Percentiles rank a stretch among this genome's conserved stretches.
Evolutionary conservation across 2,329 filamentous ascomycete species (phyloP).

Genomic region (Hymenoscyphus salicellus): DNA sequence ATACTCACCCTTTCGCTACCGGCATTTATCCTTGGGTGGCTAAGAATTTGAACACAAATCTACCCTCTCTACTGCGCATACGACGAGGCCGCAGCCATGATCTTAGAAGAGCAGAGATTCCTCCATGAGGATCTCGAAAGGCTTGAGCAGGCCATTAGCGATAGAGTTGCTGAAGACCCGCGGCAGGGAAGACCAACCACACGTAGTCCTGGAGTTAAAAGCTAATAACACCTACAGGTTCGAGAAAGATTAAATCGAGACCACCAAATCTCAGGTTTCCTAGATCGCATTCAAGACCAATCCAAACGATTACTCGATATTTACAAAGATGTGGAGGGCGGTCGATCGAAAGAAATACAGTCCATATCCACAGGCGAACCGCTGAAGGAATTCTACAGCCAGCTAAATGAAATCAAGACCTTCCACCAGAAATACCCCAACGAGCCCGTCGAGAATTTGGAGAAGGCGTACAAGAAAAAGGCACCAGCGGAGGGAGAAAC

Average conservation of each 20-base stretch:
- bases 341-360: slow-evolving; percentile 76
- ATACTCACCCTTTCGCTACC: not conserved
- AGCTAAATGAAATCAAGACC: slow-evolving; percentile 74
- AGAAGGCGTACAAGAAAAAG: slow-evolving; percentile 79
- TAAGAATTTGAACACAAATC: not conserved
- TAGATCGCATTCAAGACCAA: slow-evolving; percentile 83
- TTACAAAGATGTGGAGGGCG: slow-evolving; percentile 74
- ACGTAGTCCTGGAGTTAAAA: not conserved
- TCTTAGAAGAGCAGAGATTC: slow-evolving; percentile 89
- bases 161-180: slow-evolving; percentile 84
- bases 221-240: slow-evolving; percentile 52
- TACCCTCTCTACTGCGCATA: not conserved
- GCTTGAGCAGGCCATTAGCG: slow-evolving; percentile 87
- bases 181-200: slow-evolving; percentile 62
- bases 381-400: slow-evolving; percentile 87
- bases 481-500: slow-evolving; percentile 62
- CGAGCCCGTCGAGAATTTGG: slow-evolving; percentile 91
- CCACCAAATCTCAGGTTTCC: slow-evolving; percentile 84
- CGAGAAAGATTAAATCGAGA: slow-evolving; percentile 86
- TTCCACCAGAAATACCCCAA: slow-evolving; percentile 91
- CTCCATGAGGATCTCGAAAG: slow-evolving; percentile 96
- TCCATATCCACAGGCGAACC: slow-evolving; percentile 79
- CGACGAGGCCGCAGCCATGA: slow-evolving; percentile 49
- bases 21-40: not conserved
- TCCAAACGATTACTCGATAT: slow-evolving; percentile 76